Evolutionary conservation across 2,329 filamentous ascomycete species (phyloP).

Genomic region (Hirsutella rhossiliensis): DNA sequence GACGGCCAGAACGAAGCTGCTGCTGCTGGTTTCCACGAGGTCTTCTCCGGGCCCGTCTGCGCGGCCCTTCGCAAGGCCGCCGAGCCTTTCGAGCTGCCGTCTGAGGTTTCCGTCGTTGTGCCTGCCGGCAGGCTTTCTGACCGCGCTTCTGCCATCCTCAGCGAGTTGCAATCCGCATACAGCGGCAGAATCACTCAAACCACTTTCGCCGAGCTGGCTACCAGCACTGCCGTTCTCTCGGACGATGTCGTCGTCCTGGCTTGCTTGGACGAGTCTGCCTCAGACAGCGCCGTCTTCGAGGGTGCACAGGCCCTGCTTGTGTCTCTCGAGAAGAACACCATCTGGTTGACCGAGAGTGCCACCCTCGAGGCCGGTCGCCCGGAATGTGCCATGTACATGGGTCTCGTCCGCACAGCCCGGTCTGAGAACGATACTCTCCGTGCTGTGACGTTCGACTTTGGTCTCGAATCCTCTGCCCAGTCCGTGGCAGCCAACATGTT

Average conservation of each 20-base stretch:
- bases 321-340: slow-evolving; percentile 8
- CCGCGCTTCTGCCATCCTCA: slow-evolving; percentile 6
- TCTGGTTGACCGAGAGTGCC: slow-evolving; percentile 8
- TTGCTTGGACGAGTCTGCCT: slow-evolving; percentile 8
- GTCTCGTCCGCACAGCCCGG: slow-evolving; percentile 6
- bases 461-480: slow-evolving; percentile 3
- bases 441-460: slow-evolving; percentile 8
- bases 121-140: slow-evolving; percentile 5
- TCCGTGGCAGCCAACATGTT: slow-evolving; percentile 6
- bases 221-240: slow-evolving; percentile 1
- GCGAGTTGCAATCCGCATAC: slow-evolving; percentile 4
- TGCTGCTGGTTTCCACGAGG: slow-evolving; percentile 4
- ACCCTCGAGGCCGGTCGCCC: slow-evolving; percentile 6
- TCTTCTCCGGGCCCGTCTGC: slow-evolving; percentile 5
- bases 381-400: slow-evolving; percentile 7
- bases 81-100: neutral
- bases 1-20: slow-evolving; percentile 7
- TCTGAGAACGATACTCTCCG: slow-evolving; percentile 8
- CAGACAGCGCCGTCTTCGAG: slow-evolving; percentile 7
- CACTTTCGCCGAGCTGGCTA: slow-evolving; percentile 7
- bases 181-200: slow-evolving; percentile 4
- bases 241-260: slow-evolving; percentile 10
- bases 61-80: slow-evolving; percentile 6
- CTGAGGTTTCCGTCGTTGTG: slow-evolving; percentile 8
- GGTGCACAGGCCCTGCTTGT: slow-evolving; percentile 9